Base-by-base conservation (phyloP, 1,284 basidiomycete species). In the Entoloma clypeatum region DNA sequence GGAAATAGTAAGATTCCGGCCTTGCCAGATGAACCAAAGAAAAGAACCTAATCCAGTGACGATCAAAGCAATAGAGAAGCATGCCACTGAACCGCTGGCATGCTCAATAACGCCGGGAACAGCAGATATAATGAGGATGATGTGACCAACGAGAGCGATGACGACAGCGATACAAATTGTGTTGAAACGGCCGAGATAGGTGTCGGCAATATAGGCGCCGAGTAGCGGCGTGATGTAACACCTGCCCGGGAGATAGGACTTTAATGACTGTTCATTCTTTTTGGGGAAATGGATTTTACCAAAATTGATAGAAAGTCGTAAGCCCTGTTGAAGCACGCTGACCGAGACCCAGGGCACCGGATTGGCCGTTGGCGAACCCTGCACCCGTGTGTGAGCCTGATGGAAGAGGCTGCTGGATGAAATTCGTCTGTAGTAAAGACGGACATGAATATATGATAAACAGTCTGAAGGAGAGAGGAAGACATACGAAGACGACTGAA, bases 161-260 rank as follows among this genome's bases (percentile, higher is more conserved):
- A 22, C 66, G 29, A 84, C 67, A 8, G 76, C 72, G 42, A 75
- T 61, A 48, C 72, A 74, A 49, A 87, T 73, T 1, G 86, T 86
- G 61, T 85, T 86, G 72, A 75, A 89, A 14, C 86, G 77, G 28
- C 86, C 86, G 71, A 74, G 80, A 38, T 77, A 72, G 7, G 81
- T 77, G 56, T 88, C 86, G n/a, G 86, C 82, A 30, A 90, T 65
- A 55, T 81, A 86, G 0, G 79, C 82, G n/a, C 82, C 82, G 7
- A 74, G 57, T 0, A 85, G 65, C 1, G 81, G 81, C 13, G 73
- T 72, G 29, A 80, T 56, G 47, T 78, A 82, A 31, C 71, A 68
- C 73, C 77, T 72, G 25, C 9, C 3, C 11, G 29, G 19, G 5
- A 13, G 23, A 14, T 24, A 8, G 22, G 17, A 21, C 21, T 1